phyloP scores from a whole-genome alignment of 306 rosid species.

The Arachis stenosperma region DNA sequence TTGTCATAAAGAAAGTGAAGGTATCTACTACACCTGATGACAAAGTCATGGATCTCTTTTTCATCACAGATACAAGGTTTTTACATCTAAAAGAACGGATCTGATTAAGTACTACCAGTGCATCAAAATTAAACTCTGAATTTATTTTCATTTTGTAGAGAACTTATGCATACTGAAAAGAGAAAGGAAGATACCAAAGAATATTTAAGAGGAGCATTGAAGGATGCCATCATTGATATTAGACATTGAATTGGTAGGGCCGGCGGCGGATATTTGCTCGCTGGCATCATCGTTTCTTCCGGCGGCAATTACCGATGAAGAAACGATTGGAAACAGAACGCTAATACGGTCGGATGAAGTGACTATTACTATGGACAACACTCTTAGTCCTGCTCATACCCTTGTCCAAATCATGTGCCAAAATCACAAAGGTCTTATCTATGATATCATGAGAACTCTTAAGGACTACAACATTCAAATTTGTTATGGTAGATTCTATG shows the following conservation, averaged over 20 bases:
- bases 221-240: constrained; percentile 62
- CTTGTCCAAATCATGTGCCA: constrained; percentile 86
- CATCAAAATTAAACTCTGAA: no score
- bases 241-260: constrained; percentile 72
- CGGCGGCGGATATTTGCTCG: constrained; percentile 63
- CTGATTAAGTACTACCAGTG: no score
- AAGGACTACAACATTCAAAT: constrained; percentile 91
- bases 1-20: constrained; percentile 84
- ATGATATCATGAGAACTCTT: constrained; percentile 94
- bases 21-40: constrained; percentile 96
- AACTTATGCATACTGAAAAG: constrained; percentile 74
- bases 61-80: constrained; percentile 89
- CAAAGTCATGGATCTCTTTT: constrained; percentile 90
- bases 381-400: constrained; percentile 91
- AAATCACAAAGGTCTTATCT: constrained; percentile 96
- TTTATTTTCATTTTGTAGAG: constrained; percentile 45
- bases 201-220: constrained; percentile 51
- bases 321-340: constrained; percentile 49
- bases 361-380: constrained; percentile 73
- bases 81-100: no score
- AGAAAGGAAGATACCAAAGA: constrained; percentile 69
- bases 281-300: constrained; percentile 79
- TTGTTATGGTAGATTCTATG: constrained; percentile 83
- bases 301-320: constrained; percentile 58
- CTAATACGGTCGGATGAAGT: constrained; percentile 51